A percentile compares a stretch with the other conserved stretches of the same genome.
These are phyloP conservation scores for Vanrija pseudolonga DNA, from an alignment of 1,284 basidiomycete genomes.

Conservation along the genomic window DNA sequence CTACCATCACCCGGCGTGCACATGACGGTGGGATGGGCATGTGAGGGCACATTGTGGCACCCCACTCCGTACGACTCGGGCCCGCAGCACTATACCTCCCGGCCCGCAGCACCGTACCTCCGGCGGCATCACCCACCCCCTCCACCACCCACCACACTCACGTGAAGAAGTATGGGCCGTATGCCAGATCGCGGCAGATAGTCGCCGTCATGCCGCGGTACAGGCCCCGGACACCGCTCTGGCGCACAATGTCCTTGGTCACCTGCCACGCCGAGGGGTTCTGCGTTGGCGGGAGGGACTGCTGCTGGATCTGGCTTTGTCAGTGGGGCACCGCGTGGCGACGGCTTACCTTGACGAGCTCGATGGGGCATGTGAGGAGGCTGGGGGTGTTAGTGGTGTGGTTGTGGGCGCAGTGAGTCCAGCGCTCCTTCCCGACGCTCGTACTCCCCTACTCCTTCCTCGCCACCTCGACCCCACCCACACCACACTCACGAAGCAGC, in stretches of 20 bases:
- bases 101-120: too few species aligned
- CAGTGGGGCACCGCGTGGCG: neutral
- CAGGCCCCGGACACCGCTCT: constrained; percentile 62
- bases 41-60: too few species aligned
- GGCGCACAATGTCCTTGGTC: constrained; percentile 56
- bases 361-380: constrained; percentile 71
- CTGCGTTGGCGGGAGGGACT: constrained; percentile 50
- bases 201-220: constrained; percentile 72
- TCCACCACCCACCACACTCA: constrained; percentile 40
- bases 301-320: constrained; percentile 63
- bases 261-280: constrained; percentile 55
- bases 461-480: neutral
- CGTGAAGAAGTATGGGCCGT: constrained; percentile 78
- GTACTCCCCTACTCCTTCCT: neutral
- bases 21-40: too few species aligned
- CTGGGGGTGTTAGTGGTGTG: constrained; percentile 50
- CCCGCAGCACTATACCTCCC: too few species aligned
- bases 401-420: neutral
- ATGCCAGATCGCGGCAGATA: constrained; percentile 68
- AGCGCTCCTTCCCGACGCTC: neutral
- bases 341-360: constrained; percentile 62
- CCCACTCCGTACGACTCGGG: too few species aligned
- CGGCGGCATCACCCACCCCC: neutral
- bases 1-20: too few species aligned
- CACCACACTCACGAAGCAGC: constrained; percentile 62